Conservation (phyloP, 2,329 filamentous ascomycete species). For the Alternaria sp. region DNA sequence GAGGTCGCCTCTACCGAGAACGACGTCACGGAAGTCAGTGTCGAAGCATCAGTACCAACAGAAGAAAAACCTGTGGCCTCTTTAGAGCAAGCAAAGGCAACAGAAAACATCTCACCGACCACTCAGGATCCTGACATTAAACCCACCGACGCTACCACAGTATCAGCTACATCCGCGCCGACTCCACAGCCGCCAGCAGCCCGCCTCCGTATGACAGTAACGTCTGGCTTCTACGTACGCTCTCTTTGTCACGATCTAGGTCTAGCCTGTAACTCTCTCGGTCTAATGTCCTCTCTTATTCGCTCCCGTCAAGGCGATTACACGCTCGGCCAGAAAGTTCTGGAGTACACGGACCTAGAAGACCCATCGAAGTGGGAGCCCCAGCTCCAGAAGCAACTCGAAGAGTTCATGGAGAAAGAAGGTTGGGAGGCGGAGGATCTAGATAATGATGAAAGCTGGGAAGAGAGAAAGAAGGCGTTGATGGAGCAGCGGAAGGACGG, state of each 20-base stretch:
- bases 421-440: conserved; percentile 44
- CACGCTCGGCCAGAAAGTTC: conserved; percentile 71
- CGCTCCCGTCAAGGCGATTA: conserved; percentile 85
- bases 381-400: conserved; percentile 69
- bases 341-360: conserved; percentile 79
- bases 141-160: neutral
- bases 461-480: conserved; percentile 56
- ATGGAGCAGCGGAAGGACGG: conserved; percentile 33
- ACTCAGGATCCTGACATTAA: neutral
- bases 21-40: conserved; percentile 1
- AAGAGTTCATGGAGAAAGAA: conserved; percentile 59
- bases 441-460: conserved; percentile 41
- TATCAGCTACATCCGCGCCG: conserved; percentile 3
- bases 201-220: conserved; percentile 87
- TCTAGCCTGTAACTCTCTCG: conserved; percentile 79
- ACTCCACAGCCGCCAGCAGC: conserved; percentile 68
- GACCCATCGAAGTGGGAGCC: conserved; percentile 84
- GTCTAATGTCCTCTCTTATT: conserved; percentile 83
- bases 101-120: neutral
- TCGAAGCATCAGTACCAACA: conserved; percentile 1
- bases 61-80: conserved; percentile 5
- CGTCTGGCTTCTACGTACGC: conserved; percentile 95
- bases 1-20: neutral
- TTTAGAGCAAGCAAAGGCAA: conserved; percentile 3
- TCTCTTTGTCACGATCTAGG: conserved; percentile 93